Percentiles rank a stretch among this genome's conserved stretches.
These are phyloP conservation scores for Coemansia sp. DNA, from an alignment of 192 early-diverging fungal genomes.

Conservation along the genomic window DNA sequence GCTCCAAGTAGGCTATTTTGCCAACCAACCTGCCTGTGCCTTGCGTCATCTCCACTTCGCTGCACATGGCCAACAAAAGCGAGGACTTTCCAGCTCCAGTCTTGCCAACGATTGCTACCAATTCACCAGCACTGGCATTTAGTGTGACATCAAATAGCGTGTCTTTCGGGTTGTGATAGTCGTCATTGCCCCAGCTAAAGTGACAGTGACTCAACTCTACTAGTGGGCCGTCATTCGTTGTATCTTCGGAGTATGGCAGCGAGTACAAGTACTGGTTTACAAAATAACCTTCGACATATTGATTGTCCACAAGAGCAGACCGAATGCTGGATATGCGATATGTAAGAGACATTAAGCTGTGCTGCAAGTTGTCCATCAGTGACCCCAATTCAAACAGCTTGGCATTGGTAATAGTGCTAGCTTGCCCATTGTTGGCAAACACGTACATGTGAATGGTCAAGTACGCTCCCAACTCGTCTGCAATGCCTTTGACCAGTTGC, in stretches of 20 bases:
- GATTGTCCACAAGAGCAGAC: slow-evolving; percentile 1
- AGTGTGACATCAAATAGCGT: slow-evolving; percentile 13
- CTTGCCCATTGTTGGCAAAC: neutral
- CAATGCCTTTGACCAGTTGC: neutral
- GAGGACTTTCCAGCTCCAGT: slow-evolving; percentile 69
- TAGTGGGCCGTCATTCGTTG: neutral
- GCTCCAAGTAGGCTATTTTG: slow-evolving; percentile 28
- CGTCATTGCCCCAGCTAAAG: slow-evolving; percentile 17
- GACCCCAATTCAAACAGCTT: slow-evolving; percentile 3
- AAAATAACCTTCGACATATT: slow-evolving; percentile 16
- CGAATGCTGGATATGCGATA: neutral
- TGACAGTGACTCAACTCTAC: slow-evolving; percentile 18
- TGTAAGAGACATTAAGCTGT: neutral
- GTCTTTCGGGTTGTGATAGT: neutral
- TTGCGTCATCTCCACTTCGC: slow-evolving; percentile 48
- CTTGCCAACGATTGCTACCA: slow-evolving; percentile 62
- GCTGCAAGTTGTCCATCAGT: neutral
- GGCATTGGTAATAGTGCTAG: slow-evolving; percentile 2
- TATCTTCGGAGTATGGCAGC: neutral
- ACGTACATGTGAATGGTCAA: slow-evolving; percentile 2
- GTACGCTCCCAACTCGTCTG: neutral
- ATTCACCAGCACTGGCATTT: slow-evolving; percentile 23
- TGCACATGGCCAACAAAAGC: slow-evolving; percentile 62
- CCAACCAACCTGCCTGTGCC: slow-evolving; percentile 40
- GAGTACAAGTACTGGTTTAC: slow-evolving; percentile 27